A percentile compares a stretch with the other conserved stretches of the same genome.
Evolutionary conservation across 2,329 filamentous ascomycete species (phyloP).

Genomic region (Fusarium sp.): DNA sequence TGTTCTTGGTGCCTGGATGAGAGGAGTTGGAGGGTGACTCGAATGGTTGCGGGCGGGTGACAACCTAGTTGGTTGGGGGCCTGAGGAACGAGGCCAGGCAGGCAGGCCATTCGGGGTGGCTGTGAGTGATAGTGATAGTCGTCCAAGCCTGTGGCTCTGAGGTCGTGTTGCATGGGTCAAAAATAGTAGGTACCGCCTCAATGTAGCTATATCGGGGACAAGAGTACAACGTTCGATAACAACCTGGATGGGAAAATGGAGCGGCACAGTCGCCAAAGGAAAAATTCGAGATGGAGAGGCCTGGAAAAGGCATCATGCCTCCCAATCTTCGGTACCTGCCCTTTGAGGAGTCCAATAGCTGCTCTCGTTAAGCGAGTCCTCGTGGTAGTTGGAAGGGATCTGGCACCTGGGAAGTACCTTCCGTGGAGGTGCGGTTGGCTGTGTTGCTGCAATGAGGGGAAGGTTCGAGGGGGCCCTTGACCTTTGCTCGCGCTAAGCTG

Average conservation of each 20-base stretch:
- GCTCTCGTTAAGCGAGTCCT: not conserved
- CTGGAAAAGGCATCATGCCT: not conserved
- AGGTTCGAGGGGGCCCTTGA: not conserved
- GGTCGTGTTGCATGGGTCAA: slow-evolving; percentile 27
- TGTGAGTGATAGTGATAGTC: slow-evolving; percentile 32
- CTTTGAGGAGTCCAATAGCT: not conserved
- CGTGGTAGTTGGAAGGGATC: not conserved
- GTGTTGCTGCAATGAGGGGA: slow-evolving; percentile 5
- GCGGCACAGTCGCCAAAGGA: slow-evolving; percentile 7
- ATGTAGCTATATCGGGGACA: slow-evolving; percentile 14
- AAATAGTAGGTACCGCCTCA: slow-evolving; percentile 5
- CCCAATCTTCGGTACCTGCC: not conserved
- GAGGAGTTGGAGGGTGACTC: slow-evolving; percentile 18
- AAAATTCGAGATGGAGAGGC: not conserved
- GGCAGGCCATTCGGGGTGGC: slow-evolving; percentile 22
- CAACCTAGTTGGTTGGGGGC: slow-evolving; percentile 20
- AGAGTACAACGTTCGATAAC: slow-evolving; percentile 13
- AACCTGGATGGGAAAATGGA: not conserved
- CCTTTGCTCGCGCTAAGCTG: not conserved
- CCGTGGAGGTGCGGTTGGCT: not conserved
- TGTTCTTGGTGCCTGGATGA: slow-evolving; percentile 27
- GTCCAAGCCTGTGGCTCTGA: slow-evolving; percentile 15
- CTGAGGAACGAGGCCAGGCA: slow-evolving; percentile 8
- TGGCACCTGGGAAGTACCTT: not conserved
- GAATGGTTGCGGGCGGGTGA: slow-evolving; percentile 29